A percentile compares a stretch with the other conserved stretches of the same genome.
Evolutionary conservation across 495 filamentous ascomycete genomes (phyloP).

Genomic region (Halenospora varia): DNA sequence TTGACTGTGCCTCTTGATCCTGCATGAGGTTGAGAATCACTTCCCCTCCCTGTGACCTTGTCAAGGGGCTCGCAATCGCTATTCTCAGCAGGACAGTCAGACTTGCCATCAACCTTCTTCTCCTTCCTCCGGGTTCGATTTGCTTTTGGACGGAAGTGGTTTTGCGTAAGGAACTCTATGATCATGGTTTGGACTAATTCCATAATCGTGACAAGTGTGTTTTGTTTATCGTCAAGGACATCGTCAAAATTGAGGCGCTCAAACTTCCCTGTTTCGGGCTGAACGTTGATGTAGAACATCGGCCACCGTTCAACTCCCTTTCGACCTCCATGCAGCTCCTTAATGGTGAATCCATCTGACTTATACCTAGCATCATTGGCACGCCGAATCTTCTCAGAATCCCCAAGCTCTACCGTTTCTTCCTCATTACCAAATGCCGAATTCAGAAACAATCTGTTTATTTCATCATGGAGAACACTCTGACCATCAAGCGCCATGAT

Average conservation of each 20-base stretch:
- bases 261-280: conserved; percentile 25
- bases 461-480: conserved; percentile 70
- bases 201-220: conserved; percentile 40
- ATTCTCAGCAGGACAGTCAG: too few species aligned
- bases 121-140: not conserved
- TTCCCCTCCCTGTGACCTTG: too few species aligned
- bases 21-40: too few species aligned
- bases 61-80: too few species aligned
- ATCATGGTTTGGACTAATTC: conserved; percentile 61
- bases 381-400: conserved; percentile 32
- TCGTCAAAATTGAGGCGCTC: conserved; percentile 18
- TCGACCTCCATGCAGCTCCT: conserved; percentile 49
- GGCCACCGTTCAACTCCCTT: conserved; percentile 82
- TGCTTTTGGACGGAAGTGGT: conserved; percentile 43
- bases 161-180: conserved; percentile 62
- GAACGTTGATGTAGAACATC: conserved; percentile 84
- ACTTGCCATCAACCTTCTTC: too few species aligned
- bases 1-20: too few species aligned
- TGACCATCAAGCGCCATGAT: conserved; percentile 46
- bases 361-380: conserved; percentile 38
- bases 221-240: conserved; percentile 33
- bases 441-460: conserved; percentile 71
- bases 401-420: conserved; percentile 30
- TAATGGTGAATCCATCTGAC: conserved; percentile 47
- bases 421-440: conserved; percentile 75